These are phyloP conservation scores for Plasmodium berghei DNA, from an alignment of 169 alveolate species.

Conservation along the genomic window DNA sequence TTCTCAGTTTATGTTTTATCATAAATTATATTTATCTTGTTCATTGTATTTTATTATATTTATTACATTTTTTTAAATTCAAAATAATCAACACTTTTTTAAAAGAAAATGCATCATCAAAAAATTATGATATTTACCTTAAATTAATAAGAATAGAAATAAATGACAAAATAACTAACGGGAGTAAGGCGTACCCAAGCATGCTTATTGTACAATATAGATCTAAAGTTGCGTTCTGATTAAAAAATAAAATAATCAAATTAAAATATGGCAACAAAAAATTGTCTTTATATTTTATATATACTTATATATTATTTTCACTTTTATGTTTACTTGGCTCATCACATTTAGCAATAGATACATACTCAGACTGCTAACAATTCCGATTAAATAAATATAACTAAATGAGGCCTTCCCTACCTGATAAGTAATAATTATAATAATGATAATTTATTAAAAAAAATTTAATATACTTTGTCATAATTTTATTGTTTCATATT, in stretches of 20 bases:
- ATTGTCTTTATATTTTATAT: conserved; percentile 2
- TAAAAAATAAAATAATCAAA: neutral
- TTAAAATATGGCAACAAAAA: neutral
- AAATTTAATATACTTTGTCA: too few relatives aligned
- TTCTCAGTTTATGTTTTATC: neutral
- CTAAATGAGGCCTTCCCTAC: conserved; percentile 84
- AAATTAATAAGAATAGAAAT: conserved; percentile 83
- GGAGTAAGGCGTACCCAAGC: conserved; percentile 89
- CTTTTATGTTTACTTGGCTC: conserved; percentile 73
- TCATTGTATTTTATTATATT: neutral
- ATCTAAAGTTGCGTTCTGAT: conserved; percentile 74
- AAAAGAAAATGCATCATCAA: neutral
- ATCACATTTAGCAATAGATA: conserved; percentile 79
- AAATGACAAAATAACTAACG: conserved; percentile 86
- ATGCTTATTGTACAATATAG: conserved; percentile 89
- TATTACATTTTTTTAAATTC: neutral
- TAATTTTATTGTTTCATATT: too few relatives aligned
- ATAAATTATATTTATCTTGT: neutral
- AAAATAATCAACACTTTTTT: too few relatives aligned
- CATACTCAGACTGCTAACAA: conserved; percentile 84
- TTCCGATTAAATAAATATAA: conserved; percentile 84
- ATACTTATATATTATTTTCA: neutral
- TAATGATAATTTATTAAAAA: neutral
- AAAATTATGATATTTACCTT: conserved; percentile 43
- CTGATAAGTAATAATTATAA: conserved; percentile 1